Evolutionary conservation across 352 stramenopile species (phyloP).

Genomic region (Globisporangium lucens): DNA sequence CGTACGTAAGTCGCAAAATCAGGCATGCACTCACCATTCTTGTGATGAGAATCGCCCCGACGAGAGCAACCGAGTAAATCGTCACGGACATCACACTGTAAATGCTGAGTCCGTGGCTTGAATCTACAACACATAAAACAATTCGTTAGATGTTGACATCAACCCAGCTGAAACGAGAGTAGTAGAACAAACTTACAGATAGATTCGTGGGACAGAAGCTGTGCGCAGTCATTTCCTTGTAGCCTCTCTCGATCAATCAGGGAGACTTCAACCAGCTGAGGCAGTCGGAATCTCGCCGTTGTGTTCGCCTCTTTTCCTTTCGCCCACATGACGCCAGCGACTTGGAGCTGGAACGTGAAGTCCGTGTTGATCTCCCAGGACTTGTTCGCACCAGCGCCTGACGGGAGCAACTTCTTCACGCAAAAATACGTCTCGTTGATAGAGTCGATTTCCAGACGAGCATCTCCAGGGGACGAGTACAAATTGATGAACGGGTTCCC

Average conservation of each 20-base stretch:
- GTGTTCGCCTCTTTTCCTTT: conserved; percentile 10
- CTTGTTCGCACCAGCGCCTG: conserved; percentile 46
- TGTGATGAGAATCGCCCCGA: conserved; percentile 72
- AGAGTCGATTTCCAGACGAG: conserved; percentile 39
- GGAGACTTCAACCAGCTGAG: conserved; percentile 51
- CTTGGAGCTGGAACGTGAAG: conserved; percentile 77
- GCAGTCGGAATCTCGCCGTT: conserved; percentile 28
- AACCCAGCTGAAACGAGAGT: neutral
- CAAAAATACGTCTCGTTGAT: conserved; percentile 79
- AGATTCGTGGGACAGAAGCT: conserved; percentile 58
- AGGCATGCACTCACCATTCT: conserved; percentile 51
- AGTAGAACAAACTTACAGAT: conserved; percentile 33
- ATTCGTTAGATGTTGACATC: conserved; percentile 13
- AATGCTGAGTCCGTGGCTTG: conserved; percentile 70
- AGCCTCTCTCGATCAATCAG: conserved; percentile 52
- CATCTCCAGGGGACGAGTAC: conserved; percentile 56
- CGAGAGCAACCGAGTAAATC: conserved; percentile 74
- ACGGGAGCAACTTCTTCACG: conserved; percentile 61
- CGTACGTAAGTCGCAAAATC: neutral
- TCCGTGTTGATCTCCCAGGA: conserved; percentile 65
- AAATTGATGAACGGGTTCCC: conserved; percentile 77
- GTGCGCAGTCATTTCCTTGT: conserved; percentile 66
- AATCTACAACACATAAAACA: conserved; percentile 25
- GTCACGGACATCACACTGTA: conserved; percentile 87
- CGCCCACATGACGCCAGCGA: conserved; percentile 52